Conservation (phyloP, 139 green algal species). For the Coccomyxa sp. region DNA sequence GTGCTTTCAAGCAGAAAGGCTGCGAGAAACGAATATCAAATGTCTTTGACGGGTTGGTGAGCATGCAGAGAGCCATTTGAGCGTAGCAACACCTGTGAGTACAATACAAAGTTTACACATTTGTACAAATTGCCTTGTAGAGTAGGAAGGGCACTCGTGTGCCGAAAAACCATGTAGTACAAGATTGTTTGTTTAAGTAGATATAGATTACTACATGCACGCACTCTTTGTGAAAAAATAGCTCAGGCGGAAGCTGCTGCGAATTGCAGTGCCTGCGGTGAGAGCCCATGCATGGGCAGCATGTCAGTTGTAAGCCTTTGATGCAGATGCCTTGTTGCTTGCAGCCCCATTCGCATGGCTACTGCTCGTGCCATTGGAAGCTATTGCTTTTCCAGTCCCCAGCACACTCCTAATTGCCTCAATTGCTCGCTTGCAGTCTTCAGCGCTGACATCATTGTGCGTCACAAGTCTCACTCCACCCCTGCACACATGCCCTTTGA, state of each 20-base stretch:
- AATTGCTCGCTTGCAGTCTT: background rate
- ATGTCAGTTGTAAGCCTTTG: too few species aligned
- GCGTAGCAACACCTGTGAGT: background rate
- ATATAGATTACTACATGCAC: too few species aligned
- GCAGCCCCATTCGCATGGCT: too few species aligned
- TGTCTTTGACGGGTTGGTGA: background rate
- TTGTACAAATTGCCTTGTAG: background rate
- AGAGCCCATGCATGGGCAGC: too few species aligned
- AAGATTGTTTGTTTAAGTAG: too few species aligned
- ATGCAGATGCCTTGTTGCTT: too few species aligned
- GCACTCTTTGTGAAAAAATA: too few species aligned
- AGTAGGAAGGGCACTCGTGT: too few species aligned
- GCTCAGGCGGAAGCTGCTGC: too few species aligned
- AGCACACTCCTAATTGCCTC: background rate
- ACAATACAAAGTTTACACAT: background rate
- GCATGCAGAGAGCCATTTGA: background rate
- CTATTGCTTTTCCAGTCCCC: background rate
- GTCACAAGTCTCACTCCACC: conserved; percentile 9
- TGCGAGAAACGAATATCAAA: background rate
- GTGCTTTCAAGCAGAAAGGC: background rate
- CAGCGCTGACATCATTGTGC: conserved; percentile 7
- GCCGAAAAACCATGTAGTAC: too few species aligned
- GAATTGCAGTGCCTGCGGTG: too few species aligned
- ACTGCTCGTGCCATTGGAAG: too few species aligned
- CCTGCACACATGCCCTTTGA: background rate